These are phyloP conservation scores for Mucor racemosus DNA, from an alignment of 371 early-diverging fungal species.

Conservation along the genomic window DNA sequence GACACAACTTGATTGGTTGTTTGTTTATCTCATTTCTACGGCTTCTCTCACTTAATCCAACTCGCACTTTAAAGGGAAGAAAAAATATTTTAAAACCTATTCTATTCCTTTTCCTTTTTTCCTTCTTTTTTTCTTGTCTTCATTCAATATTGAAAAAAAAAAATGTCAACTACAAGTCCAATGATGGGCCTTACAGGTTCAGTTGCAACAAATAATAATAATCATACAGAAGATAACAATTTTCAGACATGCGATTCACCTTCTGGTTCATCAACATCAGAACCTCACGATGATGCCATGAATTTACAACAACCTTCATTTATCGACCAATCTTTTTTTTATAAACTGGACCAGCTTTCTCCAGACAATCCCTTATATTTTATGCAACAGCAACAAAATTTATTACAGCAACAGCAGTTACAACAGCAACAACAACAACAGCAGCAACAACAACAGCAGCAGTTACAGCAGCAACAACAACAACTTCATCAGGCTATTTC, in stretches of 20 bases:
- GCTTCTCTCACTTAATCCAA: not conserved
- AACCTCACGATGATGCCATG: constrained; percentile 34
- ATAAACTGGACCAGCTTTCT: constrained; percentile 42
- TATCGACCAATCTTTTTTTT: constrained; percentile 44
- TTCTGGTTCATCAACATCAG: constrained; percentile 37
- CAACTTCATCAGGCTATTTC: not conserved
- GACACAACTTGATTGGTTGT: not conserved
- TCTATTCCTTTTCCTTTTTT: not conserved
- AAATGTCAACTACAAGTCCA: constrained; percentile 25
- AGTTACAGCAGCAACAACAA: not conserved
- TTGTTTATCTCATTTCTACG: constrained; percentile 4
- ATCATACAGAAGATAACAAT: constrained; percentile 15
- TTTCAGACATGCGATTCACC: constrained; percentile 35
- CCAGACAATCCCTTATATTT: constrained; percentile 41
- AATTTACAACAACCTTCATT: constrained; percentile 26
- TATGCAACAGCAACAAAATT: constrained; percentile 38
- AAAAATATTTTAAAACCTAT: not conserved
- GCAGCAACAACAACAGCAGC: constrained; percentile 18
- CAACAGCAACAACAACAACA: no score
- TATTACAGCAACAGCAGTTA: constrained; percentile 26
- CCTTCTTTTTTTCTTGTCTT: not conserved
- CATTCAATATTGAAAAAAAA: not conserved
- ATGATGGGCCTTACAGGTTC: constrained; percentile 20
- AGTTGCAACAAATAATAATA: not conserved
- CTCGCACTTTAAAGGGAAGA: not conserved